Evolutionary conservation across 495 filamentous ascomycete genomes (phyloP), one percentile per base, ranked within the genome.

Genomic region (Podospora bellae-mahoneyi): DNA sequence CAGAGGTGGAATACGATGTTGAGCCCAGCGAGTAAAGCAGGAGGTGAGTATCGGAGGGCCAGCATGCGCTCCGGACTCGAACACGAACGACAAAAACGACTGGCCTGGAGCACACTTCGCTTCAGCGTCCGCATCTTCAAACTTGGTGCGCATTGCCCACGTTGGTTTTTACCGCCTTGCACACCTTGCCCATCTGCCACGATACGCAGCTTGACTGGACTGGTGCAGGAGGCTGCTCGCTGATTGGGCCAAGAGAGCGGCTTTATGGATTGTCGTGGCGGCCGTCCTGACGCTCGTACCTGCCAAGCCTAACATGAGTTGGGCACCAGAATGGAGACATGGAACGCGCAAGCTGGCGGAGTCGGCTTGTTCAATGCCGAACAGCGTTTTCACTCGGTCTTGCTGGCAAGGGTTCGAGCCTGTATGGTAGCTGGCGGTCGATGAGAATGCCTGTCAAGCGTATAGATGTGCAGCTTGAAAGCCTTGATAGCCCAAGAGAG

Each of bases 1-100:
- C 82, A 6, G 82, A 84, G 73, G 77, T 84, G 9, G 72, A 81
- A 62, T 84, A 82, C 55, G 82, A 84, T 73, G 65, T 84, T 48
- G 80, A 81, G 27, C 59, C 59, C 18, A 61, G n/a, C 23, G 55
- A 58, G 30, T 32, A 32, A 32, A 32, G 55, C 67, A 48, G 39
- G 7, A 48, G 2, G 1, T 48, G 4, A 7, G 39, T 16, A 48
- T 48, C 9, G 39, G 9, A 48, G 15, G 39, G 39, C 2, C 9
- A 48, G 39, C 39, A 13, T 13, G 7, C 2, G 39, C 9, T 48
- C 39, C 39, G 39, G 39, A 48, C 39, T 48, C 5, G 39, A 48
- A 48, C 39, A 48, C 39, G 13, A 48, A 48, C 39, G 39, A 48
- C 39, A 48, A 3, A 48, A 13, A 48, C 39, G 39, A 48, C 39